phyloP scores from a whole-genome alignment of 2,329 filamentous ascomycete species.

The Sarocladiaceae sp. region DNA sequence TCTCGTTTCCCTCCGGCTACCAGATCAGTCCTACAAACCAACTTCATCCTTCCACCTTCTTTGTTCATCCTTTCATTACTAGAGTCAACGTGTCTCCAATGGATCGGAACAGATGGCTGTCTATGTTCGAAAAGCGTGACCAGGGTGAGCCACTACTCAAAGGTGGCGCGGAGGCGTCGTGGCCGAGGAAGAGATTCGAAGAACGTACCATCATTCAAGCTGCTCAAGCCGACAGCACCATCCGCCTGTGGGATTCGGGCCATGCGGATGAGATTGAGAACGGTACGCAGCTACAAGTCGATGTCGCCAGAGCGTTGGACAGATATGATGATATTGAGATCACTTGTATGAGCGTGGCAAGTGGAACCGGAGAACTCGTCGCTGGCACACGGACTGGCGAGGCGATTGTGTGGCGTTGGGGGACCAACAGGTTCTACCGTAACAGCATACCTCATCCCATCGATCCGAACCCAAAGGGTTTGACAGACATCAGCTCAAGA shows the following conservation, averaged over 20 bases:
- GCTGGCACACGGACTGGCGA: constrained; percentile 81
- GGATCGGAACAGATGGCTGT: constrained; percentile 77
- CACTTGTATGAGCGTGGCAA: constrained; percentile 71
- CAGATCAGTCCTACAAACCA: constrained; percentile 90
- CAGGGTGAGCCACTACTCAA: constrained; percentile 72
- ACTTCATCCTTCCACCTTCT: constrained; percentile 77
- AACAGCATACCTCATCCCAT: constrained; percentile 45
- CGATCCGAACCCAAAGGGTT: constrained; percentile 57
- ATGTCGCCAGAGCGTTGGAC: constrained; percentile 75
- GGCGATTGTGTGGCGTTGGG: constrained; percentile 81
- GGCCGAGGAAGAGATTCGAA: constrained; percentile 70
- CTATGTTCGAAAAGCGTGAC: constrained; percentile 76
- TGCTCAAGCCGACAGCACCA: constrained; percentile 82
- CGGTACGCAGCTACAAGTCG: constrained; percentile 70
- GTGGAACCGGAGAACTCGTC: constrained; percentile 76
- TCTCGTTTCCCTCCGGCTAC: constrained; percentile 89
- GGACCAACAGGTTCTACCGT: constrained; percentile 67
- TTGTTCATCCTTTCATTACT: constrained; percentile 85
- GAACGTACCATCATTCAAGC: constrained; percentile 78
- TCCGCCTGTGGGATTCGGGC: constrained; percentile 90
- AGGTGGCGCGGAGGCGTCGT: constrained; percentile 68
- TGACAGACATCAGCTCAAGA: constrained; percentile 69
- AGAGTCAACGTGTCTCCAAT: constrained; percentile 66
- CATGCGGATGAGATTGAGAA: constrained; percentile 94
- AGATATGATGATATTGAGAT: constrained; percentile 73